These are phyloP conservation scores for Nannizziopsis arthrosporioides DNA, from an alignment of 2,329 filamentous ascomycete genomes.

Conservation along the genomic window DNA sequence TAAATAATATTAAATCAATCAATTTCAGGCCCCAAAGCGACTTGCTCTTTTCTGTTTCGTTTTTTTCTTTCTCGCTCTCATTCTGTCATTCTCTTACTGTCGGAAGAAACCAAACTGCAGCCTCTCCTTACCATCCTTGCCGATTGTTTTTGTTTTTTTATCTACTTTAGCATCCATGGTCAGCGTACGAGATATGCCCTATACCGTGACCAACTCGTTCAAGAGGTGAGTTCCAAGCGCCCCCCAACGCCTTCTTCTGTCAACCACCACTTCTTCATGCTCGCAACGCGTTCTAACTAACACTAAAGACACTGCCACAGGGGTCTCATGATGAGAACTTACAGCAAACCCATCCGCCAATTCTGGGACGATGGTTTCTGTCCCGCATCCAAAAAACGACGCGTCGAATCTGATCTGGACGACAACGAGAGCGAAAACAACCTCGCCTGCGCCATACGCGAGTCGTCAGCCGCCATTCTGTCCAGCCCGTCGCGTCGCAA, in stretches of 20 bases:
- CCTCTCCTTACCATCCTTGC: background rate
- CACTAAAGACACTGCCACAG: slow-evolving; percentile 18
- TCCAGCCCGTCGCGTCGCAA: slow-evolving; percentile 39
- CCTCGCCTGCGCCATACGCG: slow-evolving; percentile 38
- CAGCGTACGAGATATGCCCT: slow-evolving; percentile 33
- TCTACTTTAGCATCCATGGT: slow-evolving; percentile 13
- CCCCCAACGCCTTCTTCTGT: slow-evolving; percentile 6
- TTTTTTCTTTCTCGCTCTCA: no score
- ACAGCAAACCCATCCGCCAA: slow-evolving; percentile 38
- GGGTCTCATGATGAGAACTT: slow-evolving; percentile 40
- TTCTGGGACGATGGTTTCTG: slow-evolving; percentile 37
- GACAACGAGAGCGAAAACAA: slow-evolving; percentile 34
- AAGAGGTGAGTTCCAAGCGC: slow-evolving; percentile 34
- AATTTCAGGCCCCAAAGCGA: no score
- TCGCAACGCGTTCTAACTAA: slow-evolving; percentile 12
- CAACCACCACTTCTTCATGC: background rate
- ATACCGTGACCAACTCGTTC: slow-evolving; percentile 41
- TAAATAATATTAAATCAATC: no score
- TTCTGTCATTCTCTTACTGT: background rate
- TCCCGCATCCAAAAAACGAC: slow-evolving; percentile 34
- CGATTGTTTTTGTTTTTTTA: background rate
- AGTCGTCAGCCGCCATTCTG: slow-evolving; percentile 35
- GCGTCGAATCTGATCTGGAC: slow-evolving; percentile 26
- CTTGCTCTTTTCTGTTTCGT: no score
- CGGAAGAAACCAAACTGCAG: background rate